These are phyloP conservation scores for Malus fusca DNA, from an alignment of 306 rosid genomes.

Conservation along the genomic window DNA sequence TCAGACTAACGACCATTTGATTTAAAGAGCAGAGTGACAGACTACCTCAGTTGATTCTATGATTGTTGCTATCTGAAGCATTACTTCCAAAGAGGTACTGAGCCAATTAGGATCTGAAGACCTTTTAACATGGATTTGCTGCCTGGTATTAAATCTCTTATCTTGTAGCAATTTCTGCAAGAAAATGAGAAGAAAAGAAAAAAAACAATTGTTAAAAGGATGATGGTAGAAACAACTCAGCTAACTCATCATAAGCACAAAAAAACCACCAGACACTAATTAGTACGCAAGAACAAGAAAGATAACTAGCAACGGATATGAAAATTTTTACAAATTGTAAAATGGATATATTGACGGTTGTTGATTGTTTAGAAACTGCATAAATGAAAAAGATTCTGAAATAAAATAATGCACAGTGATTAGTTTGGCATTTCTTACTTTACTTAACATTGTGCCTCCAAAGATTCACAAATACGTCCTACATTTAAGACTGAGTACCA, in stretches of 20 bases:
- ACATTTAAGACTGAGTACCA: background rate
- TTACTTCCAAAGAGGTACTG: slow-evolving; percentile 30
- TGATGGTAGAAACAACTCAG: slow-evolving; percentile 11
- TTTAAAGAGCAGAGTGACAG: slow-evolving; percentile 20
- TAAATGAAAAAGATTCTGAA: slow-evolving; percentile 1
- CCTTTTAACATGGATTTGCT: slow-evolving; percentile 31
- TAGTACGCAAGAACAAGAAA: background rate
- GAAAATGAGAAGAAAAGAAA: slow-evolving; percentile 11
- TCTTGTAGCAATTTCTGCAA: slow-evolving; percentile 49
- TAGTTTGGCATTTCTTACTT: background rate
- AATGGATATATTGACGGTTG: background rate
- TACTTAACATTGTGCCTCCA: background rate
- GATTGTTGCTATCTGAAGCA: slow-evolving; percentile 63
- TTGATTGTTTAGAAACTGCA: slow-evolving; percentile 4
- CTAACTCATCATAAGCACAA: background rate
- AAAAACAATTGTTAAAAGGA: slow-evolving; percentile 4
- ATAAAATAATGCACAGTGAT: background rate
- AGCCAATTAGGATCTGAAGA: slow-evolving; percentile 28
- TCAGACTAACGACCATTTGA: background rate
- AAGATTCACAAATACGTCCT: background rate
- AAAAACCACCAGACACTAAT: background rate
- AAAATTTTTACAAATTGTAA: background rate
- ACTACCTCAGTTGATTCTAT: slow-evolving; percentile 73
- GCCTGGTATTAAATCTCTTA: slow-evolving; percentile 54
- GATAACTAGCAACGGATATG: background rate